Base-by-base conservation (phyloP, 257 asterid genomes). In the Paraleonurus japonicus region DNA sequence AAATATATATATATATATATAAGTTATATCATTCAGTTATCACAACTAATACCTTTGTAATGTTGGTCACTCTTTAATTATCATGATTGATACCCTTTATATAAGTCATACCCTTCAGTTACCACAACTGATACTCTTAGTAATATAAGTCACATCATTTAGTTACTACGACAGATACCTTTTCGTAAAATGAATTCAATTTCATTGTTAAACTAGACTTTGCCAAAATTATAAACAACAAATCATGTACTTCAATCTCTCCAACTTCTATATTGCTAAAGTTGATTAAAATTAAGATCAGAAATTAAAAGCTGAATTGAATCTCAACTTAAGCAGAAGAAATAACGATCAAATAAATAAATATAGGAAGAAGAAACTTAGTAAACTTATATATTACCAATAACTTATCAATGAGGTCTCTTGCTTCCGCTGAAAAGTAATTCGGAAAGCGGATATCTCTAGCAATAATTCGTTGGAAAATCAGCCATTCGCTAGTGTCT, bases 401-500 rank as follows among this genome's bases (percentile, higher is more conserved):
- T 78, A 95, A 73, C 76, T 83, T 83, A 65, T 95, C 99, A 51
- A 95, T 90, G 76, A 95, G 89, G 75, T 95, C 96, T 61, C 95
- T 85, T 17, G 99, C 96, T 81, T 84, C 97, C 15, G 83, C 84
- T 47, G 99, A 90, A 76, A 95, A 87, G 76, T 83, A 80, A 81
- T 80, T 82, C 8, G 99, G 99, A 79, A 95, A 95, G 81, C 88
- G 85, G 79, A 95, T 77, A 80, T 95, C 99, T 81, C 99, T 84
- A 41, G 99, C 98, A 55, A 90, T 84, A 71, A 95, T 95, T 76
- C 96, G 78, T 75, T 95, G 99, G 81, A 95, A 95, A 70, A 92
- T 95, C 50, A 95, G 98, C 99, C 99, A 95, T 82, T 95, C 99
- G 65, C 99, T 95, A 23, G 97, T 81, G 73, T 92, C 99, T 79